phyloP scores from a whole-genome alignment of 345 rosid species.

The thale cress (Arabidopsis thaliana) region TAIR10.1 NC_003074.8:5312001-5312500 shows the following conservation, averaged over 20 bases:
- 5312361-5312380: background rate
- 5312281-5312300: slow-evolving; percentile 49
- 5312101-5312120: slow-evolving; percentile 9
- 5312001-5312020: background rate
- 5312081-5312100: slow-evolving; percentile 1
- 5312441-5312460: slow-evolving; percentile 49
- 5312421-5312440: slow-evolving; percentile 45
- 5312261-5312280: slow-evolving; percentile 55
- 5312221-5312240: slow-evolving; percentile 50
- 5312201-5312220: slow-evolving; percentile 53
- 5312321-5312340: slow-evolving; percentile 11
- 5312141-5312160: slow-evolving; percentile 12
- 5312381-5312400: background rate
- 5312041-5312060: slow-evolving; percentile 8
- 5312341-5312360: slow-evolving; percentile 11
- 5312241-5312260: slow-evolving; percentile 34
- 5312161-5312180: slow-evolving; percentile 18
- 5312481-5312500: slow-evolving; percentile 50
- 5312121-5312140: background rate
- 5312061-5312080: background rate
- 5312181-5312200: slow-evolving; percentile 44
- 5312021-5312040: background rate
- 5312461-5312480: slow-evolving; percentile 54
- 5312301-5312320: slow-evolving; percentile 14
- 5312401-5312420: slow-evolving; percentile 30